Conservation (phyloP, 129 eudicot species). For the Flaveria brownii region DNA sequence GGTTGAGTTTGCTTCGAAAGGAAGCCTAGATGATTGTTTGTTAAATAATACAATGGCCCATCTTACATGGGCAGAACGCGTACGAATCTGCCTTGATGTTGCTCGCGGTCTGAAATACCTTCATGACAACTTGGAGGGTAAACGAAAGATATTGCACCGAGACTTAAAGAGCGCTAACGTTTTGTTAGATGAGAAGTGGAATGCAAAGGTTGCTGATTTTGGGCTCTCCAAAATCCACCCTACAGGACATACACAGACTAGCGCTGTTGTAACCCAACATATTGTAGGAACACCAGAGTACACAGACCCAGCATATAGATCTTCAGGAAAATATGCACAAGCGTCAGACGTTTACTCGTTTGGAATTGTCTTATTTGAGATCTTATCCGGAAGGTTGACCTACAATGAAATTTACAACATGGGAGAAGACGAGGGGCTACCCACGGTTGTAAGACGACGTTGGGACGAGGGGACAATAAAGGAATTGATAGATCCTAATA, state of each 20-base stretch:
- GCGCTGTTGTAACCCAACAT: not conserved
- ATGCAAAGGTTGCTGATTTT: constrained; percentile 18
- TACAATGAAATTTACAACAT: not conserved
- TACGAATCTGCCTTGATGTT: constrained; percentile 15
- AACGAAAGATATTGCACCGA: not conserved
- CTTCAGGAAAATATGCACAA: not conserved
- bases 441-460: constrained; percentile 7
- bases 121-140: not conserved
- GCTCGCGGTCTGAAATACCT: not conserved
- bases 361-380: constrained; percentile 8
- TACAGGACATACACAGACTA: not conserved
- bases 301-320: not conserved
- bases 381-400: constrained; percentile 12
- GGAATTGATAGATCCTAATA: constrained; percentile 6
- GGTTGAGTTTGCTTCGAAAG: not conserved
- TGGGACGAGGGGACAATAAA: not conserved
- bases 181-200: constrained; percentile 15
- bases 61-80: not conserved
- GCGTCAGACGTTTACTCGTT: constrained; percentile 14
- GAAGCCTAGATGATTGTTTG: constrained; percentile 3
- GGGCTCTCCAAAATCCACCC: constrained; percentile 18
- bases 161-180: constrained; percentile 2
- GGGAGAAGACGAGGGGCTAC: not conserved
- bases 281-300: not conserved
- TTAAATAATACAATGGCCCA: not conserved